Base-by-base conservation (phyloP, 2,329 filamentous ascomycete species). In the Colletotrichum kahawae region DNA sequence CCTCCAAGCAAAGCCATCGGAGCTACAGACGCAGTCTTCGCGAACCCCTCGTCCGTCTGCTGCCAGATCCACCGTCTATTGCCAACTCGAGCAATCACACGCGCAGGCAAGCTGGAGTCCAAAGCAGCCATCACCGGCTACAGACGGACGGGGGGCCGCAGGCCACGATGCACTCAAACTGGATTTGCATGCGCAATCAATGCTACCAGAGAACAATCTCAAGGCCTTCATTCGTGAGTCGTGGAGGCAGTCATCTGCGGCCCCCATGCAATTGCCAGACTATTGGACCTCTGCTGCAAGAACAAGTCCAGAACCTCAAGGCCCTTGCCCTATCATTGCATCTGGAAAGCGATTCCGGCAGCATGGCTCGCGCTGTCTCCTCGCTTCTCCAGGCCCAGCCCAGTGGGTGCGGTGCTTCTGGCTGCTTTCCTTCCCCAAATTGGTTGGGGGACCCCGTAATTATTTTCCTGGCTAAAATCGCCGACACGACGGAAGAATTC, bases 401-500 rank as follows among this genome's bases (percentile, higher is more conserved):
- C 27, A 54, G 43, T 21, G 43, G 43, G 43, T 18, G 16, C n/a
- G 43, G 43, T 18, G 16, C n/a, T 38, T 18, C 63, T n/a, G 36
- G 27, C 21, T 27, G 38, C 18, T 48, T n/a, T 48, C 38, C 38
- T 48, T 48, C 38, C 38, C 38, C 38, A 48, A 48, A 48, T 48
- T 18, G n/a, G 38, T n/a, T 48, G 38, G 48, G 48, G 64, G 29
- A 36, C 67, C 71, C 60, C 60, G 36, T 56, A 74, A 60, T 59
- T 65, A 48, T 33, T 60, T 18, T 33, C 27, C 21, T 21, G 57
- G 54, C 36, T 38, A 74, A 74, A 74, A 71, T 60, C 71, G 67
- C 71, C 71, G 62, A 74, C 67, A 67, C 62, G 71, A 71, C 71
- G 71, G 71, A 74, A 74, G 60, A 74, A 74, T 74, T 74, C 68